Evolutionary conservation across 202 grass and related monocot genomes (phyloP), one percentile per base, ranked within the genome.

Genomic region (Zizania palustris): DNA sequence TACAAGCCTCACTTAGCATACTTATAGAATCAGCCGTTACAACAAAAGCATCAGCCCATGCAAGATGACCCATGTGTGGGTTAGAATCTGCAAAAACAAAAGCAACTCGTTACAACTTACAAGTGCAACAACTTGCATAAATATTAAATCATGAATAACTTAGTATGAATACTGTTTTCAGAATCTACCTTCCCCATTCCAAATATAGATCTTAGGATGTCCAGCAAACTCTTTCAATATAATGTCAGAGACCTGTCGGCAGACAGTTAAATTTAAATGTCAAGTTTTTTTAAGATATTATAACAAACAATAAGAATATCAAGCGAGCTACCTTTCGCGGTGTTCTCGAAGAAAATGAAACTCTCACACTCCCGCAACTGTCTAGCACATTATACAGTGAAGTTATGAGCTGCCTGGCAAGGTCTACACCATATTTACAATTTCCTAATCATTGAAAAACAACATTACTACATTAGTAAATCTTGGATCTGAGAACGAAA

Each of bases 1-100:
- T 90, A 83, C 95, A 94, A 18, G 91, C 89, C 80, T 97, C 95
- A 50, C 95, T 97, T 85, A 97, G 71, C 91, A 97, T 92, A 84
- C 95, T 97, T 61, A 97, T 54, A 0, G 91, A 97, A 64, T 90
- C 91, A 42, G 95, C 89, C 64, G 95, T 97, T 22, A 97, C 60
- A 12, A 97, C 63, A 73, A 97, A 97, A 77, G 95, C 91, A 92
- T 97, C 89, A 66, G 84, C 95, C 95, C 95, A 97, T 38, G 95
- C 95, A 56, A 97, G 85, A 88, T 97, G 89, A 37, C 95, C 91
- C 87, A 97, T 84, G 72, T 97, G 89, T 3, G 91, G 89, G 60
- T 97, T 94, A 76, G 91, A 85, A 76, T 92, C 95, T 97, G 80
- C 37, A 79, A 5, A 63, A 84, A 73, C 40, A 39, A 61, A 44